Evolutionary conservation across 495 filamentous ascomycete species (phyloP).

Genomic region (Penicillium bovifimosum): DNA sequence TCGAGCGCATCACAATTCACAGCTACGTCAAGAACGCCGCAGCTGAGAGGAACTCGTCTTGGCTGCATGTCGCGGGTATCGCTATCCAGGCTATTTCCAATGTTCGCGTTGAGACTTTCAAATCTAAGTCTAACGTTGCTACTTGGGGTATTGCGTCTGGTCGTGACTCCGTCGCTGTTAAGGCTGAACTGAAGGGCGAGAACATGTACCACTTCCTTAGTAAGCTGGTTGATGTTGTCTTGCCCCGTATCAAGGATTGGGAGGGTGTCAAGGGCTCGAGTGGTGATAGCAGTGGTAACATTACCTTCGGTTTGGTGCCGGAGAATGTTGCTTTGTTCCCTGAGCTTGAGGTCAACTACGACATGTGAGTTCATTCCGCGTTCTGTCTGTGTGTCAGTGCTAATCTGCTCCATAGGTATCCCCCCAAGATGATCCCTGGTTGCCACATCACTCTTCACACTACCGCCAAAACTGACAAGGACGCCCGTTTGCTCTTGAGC

Average conservation of each 20-base stretch:
- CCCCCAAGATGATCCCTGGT: conserved; percentile 88
- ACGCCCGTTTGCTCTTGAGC: conserved; percentile 79
- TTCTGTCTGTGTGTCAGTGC: background rate
- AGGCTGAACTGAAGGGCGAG: conserved; percentile 66
- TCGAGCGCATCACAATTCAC: conserved; percentile 76
- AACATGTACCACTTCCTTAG: conserved; percentile 84
- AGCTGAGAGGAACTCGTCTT: conserved; percentile 51
- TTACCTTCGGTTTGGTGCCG: conserved; percentile 68
- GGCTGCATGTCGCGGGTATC: conserved; percentile 75
- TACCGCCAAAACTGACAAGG: conserved; percentile 79
- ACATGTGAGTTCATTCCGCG: conserved; percentile 57
- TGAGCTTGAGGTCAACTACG: conserved; percentile 87
- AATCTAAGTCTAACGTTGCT: conserved; percentile 58
- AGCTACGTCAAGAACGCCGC: conserved; percentile 60
- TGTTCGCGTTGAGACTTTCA: conserved; percentile 62
- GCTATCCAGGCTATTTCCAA: conserved; percentile 81
- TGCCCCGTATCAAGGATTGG: conserved; percentile 95
- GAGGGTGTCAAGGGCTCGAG: conserved; percentile 66
- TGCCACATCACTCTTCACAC: conserved; percentile 85
- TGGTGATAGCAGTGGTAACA: conserved; percentile 84
- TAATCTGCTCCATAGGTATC: conserved; percentile 51
- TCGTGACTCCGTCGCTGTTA: conserved; percentile 52
- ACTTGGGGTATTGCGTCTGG: conserved; percentile 57
- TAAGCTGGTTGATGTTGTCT: conserved; percentile 77
- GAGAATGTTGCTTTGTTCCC: conserved; percentile 78